Evolutionary conservation across 2,329 filamentous ascomycete genomes (phyloP).

Genomic region (Hypoxylon sp.): DNA sequence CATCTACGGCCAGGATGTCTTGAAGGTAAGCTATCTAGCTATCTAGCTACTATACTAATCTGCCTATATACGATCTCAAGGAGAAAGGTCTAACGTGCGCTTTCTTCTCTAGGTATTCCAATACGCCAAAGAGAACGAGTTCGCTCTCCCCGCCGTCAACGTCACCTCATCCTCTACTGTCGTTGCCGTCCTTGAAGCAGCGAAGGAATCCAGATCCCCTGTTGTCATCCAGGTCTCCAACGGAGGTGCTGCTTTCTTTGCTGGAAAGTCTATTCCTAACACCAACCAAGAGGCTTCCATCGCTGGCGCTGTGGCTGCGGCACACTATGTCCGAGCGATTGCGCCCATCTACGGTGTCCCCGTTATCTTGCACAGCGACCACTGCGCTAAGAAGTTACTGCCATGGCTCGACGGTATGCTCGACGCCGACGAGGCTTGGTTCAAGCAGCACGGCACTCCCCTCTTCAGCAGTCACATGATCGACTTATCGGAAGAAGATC

Average conservation of each 20-base stretch:
- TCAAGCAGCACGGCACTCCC: conserved; percentile 92
- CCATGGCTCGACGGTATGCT: conserved; percentile 98
- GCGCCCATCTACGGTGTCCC: conserved; percentile 91
- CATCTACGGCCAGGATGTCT: conserved; percentile 69
- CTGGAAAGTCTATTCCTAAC: conserved; percentile 90
- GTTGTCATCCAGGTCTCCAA: conserved; percentile 95
- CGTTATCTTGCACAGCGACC: conserved; percentile 95
- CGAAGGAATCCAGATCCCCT: conserved; percentile 90
- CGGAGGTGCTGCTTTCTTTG: conserved; percentile 93
- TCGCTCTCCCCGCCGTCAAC: conserved; percentile 92
- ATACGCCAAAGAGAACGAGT: conserved; percentile 88
- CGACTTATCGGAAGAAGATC: conserved; percentile 91
- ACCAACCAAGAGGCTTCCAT: conserved; percentile 88
- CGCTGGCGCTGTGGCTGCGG: conserved; percentile 87
- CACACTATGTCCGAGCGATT: conserved; percentile 92
- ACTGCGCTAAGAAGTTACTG: conserved; percentile 99
- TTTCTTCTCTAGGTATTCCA: conserved; percentile 70
- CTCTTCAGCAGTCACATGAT: conserved; percentile 99
- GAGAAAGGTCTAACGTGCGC: conserved; percentile 6
- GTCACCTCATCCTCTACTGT: conserved; percentile 93
- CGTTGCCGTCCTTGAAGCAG: conserved; percentile 92
- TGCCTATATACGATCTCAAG: neutral
- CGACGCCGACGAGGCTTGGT: conserved; percentile 93
- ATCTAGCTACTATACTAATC: neutral
- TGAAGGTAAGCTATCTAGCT: conserved; percentile 64